phyloP scores from a whole-genome alignment of 2,329 filamentous ascomycete genomes.

The Fusarium odoratissimum region DNA sequence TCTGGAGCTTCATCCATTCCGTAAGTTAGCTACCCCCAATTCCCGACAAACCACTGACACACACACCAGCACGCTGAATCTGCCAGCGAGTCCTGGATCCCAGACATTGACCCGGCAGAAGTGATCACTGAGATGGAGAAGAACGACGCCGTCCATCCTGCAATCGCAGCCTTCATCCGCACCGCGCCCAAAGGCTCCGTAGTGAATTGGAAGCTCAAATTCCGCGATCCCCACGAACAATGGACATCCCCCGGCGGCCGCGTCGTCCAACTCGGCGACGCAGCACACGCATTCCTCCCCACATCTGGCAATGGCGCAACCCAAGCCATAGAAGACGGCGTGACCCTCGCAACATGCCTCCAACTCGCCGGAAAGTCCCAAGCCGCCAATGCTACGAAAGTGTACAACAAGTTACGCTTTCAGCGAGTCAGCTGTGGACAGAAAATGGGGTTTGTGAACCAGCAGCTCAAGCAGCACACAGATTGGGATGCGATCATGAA shows the following conservation, averaged over 20 bases:
- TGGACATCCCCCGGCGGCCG: slow-evolving; percentile 31
- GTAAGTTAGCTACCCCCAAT: neutral
- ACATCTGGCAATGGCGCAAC: slow-evolving; percentile 32
- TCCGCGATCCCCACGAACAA: slow-evolving; percentile 31
- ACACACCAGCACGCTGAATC: slow-evolving; percentile 5
- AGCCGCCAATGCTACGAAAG: slow-evolving; percentile 20
- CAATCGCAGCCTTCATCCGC: slow-evolving; percentile 22
- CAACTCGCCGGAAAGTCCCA: slow-evolving; percentile 15
- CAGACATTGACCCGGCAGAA: slow-evolving; percentile 23
- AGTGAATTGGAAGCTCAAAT: slow-evolving; percentile 34
- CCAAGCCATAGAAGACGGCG: slow-evolving; percentile 26
- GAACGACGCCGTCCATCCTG: slow-evolving; percentile 26
- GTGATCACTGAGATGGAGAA: slow-evolving; percentile 30
- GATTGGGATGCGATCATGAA: slow-evolving; percentile 32
- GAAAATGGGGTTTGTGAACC: slow-evolving; percentile 31
- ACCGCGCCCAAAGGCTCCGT: slow-evolving; percentile 32
- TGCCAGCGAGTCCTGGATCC: slow-evolving; percentile 29
- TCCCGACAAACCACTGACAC: fast-evolving
- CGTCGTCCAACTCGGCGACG: slow-evolving; percentile 28
- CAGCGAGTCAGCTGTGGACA: slow-evolving; percentile 15
- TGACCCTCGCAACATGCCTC: slow-evolving; percentile 24
- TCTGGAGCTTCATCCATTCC: slow-evolving; percentile 34
- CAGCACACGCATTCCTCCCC: slow-evolving; percentile 26
- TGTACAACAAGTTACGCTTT: slow-evolving; percentile 25
- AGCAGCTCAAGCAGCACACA: slow-evolving; percentile 32